Evolutionary conservation across 2,329 filamentous ascomycete species (phyloP), one percentile per base, ranked within the genome.

Genomic region (Bipolaris cookei): DNA sequence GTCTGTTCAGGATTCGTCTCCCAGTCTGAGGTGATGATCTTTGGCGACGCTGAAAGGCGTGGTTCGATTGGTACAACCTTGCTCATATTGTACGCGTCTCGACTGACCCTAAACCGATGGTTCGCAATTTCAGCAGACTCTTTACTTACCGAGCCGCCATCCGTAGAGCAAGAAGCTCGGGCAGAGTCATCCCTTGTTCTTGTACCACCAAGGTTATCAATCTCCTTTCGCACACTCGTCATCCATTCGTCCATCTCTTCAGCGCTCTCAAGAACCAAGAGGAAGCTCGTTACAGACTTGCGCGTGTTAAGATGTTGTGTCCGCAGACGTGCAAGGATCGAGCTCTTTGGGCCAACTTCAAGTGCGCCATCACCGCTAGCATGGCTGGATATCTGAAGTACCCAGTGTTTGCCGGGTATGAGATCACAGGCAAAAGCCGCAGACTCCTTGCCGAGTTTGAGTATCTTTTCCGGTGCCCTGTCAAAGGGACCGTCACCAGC

Each of bases 191-290:
- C 63, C 51, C 67, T 71, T 2, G 57, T 57, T 72, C 84, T 88
- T 77, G 85, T 88, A 16, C 90, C 90, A 25, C 89, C 89, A 6
- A 90, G 76, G 5, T 81, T 80, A 65, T 91, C 87, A 49, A 94
- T 92, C 68, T 90, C 87, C 52, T 83, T 83, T 37, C 90, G 84
- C 28, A 94, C 78, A 0, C 83, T 81, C 1, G 83, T 81, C 71
- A 94, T 86, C 91, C 91, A 95, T 41, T 80, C 78, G 58, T 92
- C 88, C 89, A 94, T 90, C 42, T 90, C 87, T 61, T 89, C 86
- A 2, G 88, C 87, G 58, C 80, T 86, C 50, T 91, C 86, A 61
- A 93, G 87, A 0, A 94, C 86, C 71, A 95, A 82, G 21, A 95
- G 77, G 53, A 92, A 83, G 60, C 86, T 90, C 0, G 84, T 82